phyloP scores from a whole-genome alignment of 352 stramenopile genomes.

The Pythium utonaiense region DNA sequence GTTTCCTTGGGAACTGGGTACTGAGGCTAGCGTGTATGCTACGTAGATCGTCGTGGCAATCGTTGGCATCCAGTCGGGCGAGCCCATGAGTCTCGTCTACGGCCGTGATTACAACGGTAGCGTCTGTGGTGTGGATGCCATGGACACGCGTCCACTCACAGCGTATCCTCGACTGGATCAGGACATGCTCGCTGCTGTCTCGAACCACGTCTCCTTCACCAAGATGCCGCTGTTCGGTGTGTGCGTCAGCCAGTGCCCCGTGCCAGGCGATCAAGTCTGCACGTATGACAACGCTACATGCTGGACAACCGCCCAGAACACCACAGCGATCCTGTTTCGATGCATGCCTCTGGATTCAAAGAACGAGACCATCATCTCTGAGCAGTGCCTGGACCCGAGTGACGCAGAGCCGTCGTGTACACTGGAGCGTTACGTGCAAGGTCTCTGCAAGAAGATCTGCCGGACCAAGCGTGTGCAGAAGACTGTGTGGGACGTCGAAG shows the following conservation, averaged over 20 bases:
- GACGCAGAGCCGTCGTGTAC: slow-evolving; percentile 56
- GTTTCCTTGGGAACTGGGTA: too few species aligned
- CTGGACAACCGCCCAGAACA: slow-evolving; percentile 55
- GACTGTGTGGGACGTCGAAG: slow-evolving; percentile 50
- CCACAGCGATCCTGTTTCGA: slow-evolving; percentile 56
- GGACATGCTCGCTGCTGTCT: slow-evolving; percentile 56
- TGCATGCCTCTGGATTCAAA: slow-evolving; percentile 64
- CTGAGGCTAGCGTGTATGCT: not conserved
- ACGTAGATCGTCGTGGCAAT: slow-evolving; percentile 57
- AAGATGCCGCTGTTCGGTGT: slow-evolving; percentile 78
- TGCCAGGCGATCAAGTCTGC: slow-evolving; percentile 49
- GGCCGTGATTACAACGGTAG: slow-evolving; percentile 79
- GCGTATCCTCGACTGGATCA: slow-evolving; percentile 80
- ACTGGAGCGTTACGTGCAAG: slow-evolving; percentile 30
- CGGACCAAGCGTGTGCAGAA: slow-evolving; percentile 71
- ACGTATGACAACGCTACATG: slow-evolving; percentile 68
- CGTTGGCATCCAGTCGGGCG: slow-evolving; percentile 56
- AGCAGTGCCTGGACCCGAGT: slow-evolving; percentile 58
- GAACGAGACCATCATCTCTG: slow-evolving; percentile 56
- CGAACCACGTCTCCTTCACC: slow-evolving; percentile 34
- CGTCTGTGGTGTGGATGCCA: slow-evolving; percentile 60
- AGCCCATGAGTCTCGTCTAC: slow-evolving; percentile 75
- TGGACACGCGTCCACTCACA: slow-evolving; percentile 41
- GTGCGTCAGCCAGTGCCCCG: slow-evolving; percentile 62
- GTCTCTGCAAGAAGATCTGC: slow-evolving; percentile 40